Evolutionary conservation across 768 basidiomycete species (phyloP).

Genomic region (Rhodotorula sphaerocarpa): DNA sequence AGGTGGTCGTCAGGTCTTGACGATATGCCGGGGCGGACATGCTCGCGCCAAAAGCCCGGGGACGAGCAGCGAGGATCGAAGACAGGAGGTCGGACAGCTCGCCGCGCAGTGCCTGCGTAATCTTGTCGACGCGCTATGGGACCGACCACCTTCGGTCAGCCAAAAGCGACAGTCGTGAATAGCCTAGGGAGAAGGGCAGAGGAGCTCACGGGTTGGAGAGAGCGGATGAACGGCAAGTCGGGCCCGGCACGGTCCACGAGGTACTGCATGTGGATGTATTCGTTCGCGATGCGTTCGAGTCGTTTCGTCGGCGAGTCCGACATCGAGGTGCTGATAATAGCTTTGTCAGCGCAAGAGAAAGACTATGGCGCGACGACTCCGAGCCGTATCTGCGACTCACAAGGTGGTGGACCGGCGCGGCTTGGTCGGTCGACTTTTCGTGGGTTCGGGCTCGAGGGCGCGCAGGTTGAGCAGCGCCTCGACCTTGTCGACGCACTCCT

Average conservation of each 20-base stretch:
- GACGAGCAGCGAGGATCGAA: constrained; percentile 52
- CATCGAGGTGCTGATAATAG: constrained; percentile 24
- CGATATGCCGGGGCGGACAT: constrained; percentile 36
- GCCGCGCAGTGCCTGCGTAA: constrained; percentile 72
- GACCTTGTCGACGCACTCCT: constrained; percentile 78
- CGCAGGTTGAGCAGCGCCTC: constrained; percentile 60
- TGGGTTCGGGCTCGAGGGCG: background rate
- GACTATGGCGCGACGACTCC: too few species aligned
- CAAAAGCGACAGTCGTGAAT: background rate
- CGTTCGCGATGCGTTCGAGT: constrained; percentile 74
- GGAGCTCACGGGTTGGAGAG: constrained; percentile 68
- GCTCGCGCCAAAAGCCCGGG: too few species aligned
- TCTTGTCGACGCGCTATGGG: constrained; percentile 66
- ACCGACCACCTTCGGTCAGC: too few species aligned
- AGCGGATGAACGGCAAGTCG: constrained; percentile 68
- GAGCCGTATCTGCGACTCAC: too few species aligned
- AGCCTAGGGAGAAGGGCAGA: constrained; percentile 10
- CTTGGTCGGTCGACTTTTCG: too few species aligned
- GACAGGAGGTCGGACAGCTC: constrained; percentile 79
- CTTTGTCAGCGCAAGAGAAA: too few species aligned
- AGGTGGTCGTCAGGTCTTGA: constrained; percentile 60
- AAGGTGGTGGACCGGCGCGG: too few species aligned
- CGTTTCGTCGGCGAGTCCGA: constrained; percentile 50
- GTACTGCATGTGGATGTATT: constrained; percentile 87
- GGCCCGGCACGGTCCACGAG: constrained; percentile 73